Conservation (phyloP, 164 flowering plant genomes). For the Malania oleifera region DNA sequence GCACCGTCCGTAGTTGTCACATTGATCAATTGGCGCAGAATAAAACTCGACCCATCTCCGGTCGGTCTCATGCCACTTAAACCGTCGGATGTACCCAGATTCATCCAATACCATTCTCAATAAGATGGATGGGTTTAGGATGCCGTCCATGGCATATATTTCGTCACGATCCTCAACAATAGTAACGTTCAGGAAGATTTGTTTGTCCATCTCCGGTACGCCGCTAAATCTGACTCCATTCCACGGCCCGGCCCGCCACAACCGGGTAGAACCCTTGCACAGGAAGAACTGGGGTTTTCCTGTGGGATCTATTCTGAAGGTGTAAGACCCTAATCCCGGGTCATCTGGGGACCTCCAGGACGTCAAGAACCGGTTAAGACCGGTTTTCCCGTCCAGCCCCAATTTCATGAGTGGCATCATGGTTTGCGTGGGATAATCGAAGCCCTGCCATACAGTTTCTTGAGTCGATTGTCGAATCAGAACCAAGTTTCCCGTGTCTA, state of each 20-base stretch:
- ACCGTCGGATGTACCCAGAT: conserved; percentile 10
- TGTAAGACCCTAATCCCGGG: conserved; percentile 33
- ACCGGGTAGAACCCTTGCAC: conserved; percentile 1
- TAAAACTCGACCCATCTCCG: conserved; percentile 21
- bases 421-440: conserved; percentile 39
- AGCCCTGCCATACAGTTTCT: conserved; percentile 50
- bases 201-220: conserved; percentile 21
- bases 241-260: conserved; percentile 38
- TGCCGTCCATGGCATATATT: neutral
- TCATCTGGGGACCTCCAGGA: conserved; percentile 44
- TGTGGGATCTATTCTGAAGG: conserved; percentile 14
- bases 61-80: conserved; percentile 13
- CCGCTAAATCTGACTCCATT: conserved; percentile 20
- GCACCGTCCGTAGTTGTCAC: conserved; percentile 30
- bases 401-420: conserved; percentile 40
- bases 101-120: conserved; percentile 15
- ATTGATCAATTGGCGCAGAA: conserved; percentile 17
- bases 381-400: conserved; percentile 33
- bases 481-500: conserved; percentile 50
- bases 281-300: conserved; percentile 26
- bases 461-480: neutral
- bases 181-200: conserved; percentile 9
- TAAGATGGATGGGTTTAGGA: neutral
- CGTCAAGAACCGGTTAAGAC: conserved; percentile 27
- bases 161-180: conserved; percentile 18